Conservation (phyloP, 1,284 basidiomycete genomes). For the Albatrellus sp. region DNA sequence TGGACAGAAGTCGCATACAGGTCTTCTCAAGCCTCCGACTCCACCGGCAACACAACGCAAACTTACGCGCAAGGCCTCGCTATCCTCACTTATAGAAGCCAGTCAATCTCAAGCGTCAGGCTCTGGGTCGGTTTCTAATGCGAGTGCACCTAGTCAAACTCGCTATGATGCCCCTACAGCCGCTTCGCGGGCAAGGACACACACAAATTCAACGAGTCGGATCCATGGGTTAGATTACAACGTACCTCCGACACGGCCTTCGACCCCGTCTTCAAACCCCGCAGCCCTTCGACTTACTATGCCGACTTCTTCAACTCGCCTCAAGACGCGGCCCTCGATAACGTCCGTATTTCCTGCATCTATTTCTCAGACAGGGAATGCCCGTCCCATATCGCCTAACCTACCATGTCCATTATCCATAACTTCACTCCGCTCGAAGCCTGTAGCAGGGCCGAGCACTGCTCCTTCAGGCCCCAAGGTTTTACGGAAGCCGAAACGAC, state of each 20-base stretch:
- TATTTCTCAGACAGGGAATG: conserved; percentile 16
- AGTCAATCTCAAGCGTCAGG: conserved; percentile 42
- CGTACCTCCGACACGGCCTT: conserved; percentile 65
- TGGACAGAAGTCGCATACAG: conserved; percentile 70
- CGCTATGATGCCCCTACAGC: conserved; percentile 69
- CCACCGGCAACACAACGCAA: conserved; percentile 46
- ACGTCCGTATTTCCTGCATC: conserved; percentile 55
- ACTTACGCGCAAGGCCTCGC: conserved; percentile 60
- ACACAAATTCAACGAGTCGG: conserved; percentile 49
- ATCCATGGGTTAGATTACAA: conserved; percentile 45
- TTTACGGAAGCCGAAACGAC: conserved; percentile 62
- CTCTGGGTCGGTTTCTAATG: conserved; percentile 28
- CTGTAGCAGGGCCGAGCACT: conserved; percentile 19
- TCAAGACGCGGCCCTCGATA: conserved; percentile 62
- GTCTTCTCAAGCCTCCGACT: conserved; percentile 59
- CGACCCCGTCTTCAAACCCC: conserved; percentile 64
- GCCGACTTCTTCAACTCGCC: conserved; percentile 59
- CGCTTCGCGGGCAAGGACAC: conserved; percentile 63
- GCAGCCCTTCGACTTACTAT: conserved; percentile 71
- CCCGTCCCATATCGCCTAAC: conserved; percentile 43
- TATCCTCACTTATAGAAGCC: conserved; percentile 59
- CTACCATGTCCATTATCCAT: conserved; percentile 44
- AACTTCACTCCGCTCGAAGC: conserved; percentile 21
- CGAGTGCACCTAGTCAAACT: conserved; percentile 24
- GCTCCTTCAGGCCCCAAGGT: conserved; percentile 46